phyloP scores from a whole-genome alignment of 2,329 filamentous ascomycete species.

The Diplodia scrobiculata region DNA sequence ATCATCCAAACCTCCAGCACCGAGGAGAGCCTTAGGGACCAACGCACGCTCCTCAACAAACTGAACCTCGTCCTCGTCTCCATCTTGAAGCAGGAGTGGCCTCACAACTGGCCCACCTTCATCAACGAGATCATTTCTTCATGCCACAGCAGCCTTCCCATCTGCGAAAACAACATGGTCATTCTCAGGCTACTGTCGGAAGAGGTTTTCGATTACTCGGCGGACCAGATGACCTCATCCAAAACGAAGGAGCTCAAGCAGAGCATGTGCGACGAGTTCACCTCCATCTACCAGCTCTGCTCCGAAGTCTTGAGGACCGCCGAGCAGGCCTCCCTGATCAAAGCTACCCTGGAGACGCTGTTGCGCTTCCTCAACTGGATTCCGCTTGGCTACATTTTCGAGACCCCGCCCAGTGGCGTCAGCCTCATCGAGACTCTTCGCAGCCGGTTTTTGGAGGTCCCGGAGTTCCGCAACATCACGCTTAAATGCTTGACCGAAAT shows the following conservation, averaged over 20 bases:
- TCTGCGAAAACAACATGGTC: constrained; percentile 99
- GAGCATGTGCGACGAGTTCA: constrained; percentile 98
- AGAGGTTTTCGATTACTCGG: constrained; percentile 98
- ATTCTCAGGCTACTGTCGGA: constrained; percentile 94
- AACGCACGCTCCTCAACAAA: constrained; percentile 94
- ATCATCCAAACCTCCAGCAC: constrained; percentile 92
- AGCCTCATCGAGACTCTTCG: constrained; percentile 88
- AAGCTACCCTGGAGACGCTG: constrained; percentile 93
- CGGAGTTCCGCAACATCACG: constrained; percentile 95
- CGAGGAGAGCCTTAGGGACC: constrained; percentile 80
- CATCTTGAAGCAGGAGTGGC: constrained; percentile 99
- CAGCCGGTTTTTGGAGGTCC: constrained; percentile 86
- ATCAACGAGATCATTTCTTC: constrained; percentile 99
- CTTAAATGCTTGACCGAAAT: constrained; percentile 97
- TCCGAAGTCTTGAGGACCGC: constrained; percentile 92
- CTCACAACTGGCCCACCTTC: constrained; percentile 99
- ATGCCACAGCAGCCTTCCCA: constrained; percentile 90
- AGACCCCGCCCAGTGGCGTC: constrained; percentile 67
- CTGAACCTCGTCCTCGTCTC: constrained; percentile 96
- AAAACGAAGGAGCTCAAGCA: constrained; percentile 97
- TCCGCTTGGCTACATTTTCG: constrained; percentile 96
- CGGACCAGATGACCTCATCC: constrained; percentile 97
- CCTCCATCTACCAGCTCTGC: constrained; percentile 96
- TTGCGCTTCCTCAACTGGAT: constrained; percentile 99
- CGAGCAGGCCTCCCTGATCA: constrained; percentile 83